Base-by-base conservation (phyloP, 768 basidiomycete species). In the Cubamyces lactineus region DNA sequence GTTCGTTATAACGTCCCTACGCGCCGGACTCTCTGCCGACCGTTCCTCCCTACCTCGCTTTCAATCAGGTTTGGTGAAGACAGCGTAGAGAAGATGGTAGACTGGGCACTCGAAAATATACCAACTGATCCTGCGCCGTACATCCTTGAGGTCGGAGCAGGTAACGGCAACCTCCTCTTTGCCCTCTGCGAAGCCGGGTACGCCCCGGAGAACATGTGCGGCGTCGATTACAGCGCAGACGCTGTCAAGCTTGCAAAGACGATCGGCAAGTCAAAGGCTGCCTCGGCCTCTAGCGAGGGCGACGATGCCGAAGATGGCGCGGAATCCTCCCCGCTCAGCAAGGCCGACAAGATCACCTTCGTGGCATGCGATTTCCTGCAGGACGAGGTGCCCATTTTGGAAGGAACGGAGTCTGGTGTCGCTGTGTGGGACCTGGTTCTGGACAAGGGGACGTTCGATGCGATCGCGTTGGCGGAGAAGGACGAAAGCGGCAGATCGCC, bases 391-490 rank as follows among this genome's bases (percentile, higher is more conserved):
- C 75, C 77, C 13, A 48, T 68, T 7, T 60, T 72, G 26, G n/a
- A n/a, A 1, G 66, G 57, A 4, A 56, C 62, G 61, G 7, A 66
- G 17, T 53, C 43, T 16, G 41, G 43, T 57, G 19, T 41, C 7
- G 62, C 65, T 38, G 66, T 66, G 38, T 94, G 92, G 92, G 89
- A 92, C 69, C 74, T 93, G 6, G 70, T 94, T 16, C 70, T 94
- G 58, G 92, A 94, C 74, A 94, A 94, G 72, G 92, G 92, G n/a
- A 94, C 92, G 0, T 92, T 86, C 69, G 92, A 94, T 68, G 91
- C 92, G 5, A 92, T 94, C 52, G 88, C 91, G 0, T 74, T 94
- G 41, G 87, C 82, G 52, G 79, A 80, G 57, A 86, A 84, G 69
- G 85, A 87, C 43, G 78, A 74, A 5, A 67, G 72, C 40, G 89